phyloP scores from a whole-genome alignment of 1,284 basidiomycete species.

The Butyriboletus appendiculatus region DNA sequence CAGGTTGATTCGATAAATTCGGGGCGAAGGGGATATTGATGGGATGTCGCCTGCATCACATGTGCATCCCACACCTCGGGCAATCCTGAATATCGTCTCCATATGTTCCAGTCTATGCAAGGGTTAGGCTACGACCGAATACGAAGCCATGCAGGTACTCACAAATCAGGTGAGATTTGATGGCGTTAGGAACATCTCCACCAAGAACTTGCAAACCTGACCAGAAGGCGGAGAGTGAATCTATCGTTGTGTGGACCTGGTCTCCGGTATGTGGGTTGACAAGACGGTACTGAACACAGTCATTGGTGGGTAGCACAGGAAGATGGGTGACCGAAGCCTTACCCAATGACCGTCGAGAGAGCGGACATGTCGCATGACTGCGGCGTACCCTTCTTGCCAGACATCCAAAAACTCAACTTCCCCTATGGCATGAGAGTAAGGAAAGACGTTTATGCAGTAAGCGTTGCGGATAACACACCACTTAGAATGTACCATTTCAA shows the following conservation, averaged over 20 bases:
- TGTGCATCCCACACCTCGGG: slow-evolving; percentile 90
- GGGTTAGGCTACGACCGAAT: neutral
- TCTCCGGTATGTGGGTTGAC: slow-evolving; percentile 81
- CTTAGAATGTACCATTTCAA: slow-evolving; percentile 89
- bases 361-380: slow-evolving; percentile 84
- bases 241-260: slow-evolving; percentile 67
- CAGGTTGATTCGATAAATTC: slow-evolving; percentile 95
- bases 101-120: slow-evolving; percentile 81
- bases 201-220: slow-evolving; percentile 87
- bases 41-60: slow-evolving; percentile 69
- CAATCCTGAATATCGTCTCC: slow-evolving; percentile 81
- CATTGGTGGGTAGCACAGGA: neutral
- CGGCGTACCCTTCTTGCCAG: slow-evolving; percentile 89
- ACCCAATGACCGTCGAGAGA: slow-evolving; percentile 89
- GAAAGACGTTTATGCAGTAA: neutral
- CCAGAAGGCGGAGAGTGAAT: slow-evolving; percentile 88
- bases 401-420: slow-evolving; percentile 89
- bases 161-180: slow-evolving; percentile 85
- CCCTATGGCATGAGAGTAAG: slow-evolving; percentile 45
- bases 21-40: slow-evolving; percentile 85
- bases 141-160: slow-evolving; percentile 29
- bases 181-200: slow-evolving; percentile 87
- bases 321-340: slow-evolving; percentile 18
- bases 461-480: slow-evolving; percentile 48
- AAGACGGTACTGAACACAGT: slow-evolving; percentile 62